phyloP scores from a whole-genome alignment of 164 flowering plant species.

The Stephania yunnanensis region DNA sequence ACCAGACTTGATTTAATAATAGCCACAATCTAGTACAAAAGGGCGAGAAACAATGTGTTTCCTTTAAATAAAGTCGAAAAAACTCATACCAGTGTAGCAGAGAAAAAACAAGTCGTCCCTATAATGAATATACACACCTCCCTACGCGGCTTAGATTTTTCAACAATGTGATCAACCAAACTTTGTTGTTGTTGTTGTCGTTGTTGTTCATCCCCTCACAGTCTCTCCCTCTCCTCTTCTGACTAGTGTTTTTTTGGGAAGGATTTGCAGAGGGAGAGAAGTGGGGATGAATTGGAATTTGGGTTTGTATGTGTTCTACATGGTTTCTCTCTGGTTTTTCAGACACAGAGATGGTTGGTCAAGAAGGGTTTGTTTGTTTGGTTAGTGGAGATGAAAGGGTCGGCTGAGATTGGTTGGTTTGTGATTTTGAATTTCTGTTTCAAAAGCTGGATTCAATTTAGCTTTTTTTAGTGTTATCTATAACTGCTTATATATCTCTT shows the following conservation, averaged over 20 bases:
- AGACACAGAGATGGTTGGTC: constrained; percentile 2
- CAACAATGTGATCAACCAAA: too few species aligned
- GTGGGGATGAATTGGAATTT: neutral
- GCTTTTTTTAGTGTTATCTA: too few species aligned
- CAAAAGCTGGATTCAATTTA: too few species aligned
- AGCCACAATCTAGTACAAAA: too few species aligned
- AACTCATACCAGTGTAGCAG: too few species aligned
- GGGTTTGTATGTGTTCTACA: too few species aligned
- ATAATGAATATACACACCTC: too few species aligned
- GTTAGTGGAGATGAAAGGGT: neutral
- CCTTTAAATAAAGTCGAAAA: too few species aligned
- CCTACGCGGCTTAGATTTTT: neutral
- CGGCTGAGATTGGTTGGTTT: neutral
- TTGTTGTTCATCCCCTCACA: neutral
- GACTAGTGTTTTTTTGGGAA: neutral
- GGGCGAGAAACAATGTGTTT: too few species aligned
- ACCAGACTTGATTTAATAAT: too few species aligned
- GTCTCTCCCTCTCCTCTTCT: neutral
- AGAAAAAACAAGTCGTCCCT: too few species aligned
- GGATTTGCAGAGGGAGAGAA: constrained; percentile 4
- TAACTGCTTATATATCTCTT: too few species aligned
- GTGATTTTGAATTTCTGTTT: constrained; percentile 1
- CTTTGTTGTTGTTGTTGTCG: neutral
- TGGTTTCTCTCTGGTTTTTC: constrained; percentile 5
- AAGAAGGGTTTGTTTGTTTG: neutral